phyloP scores from a whole-genome alignment of 495 filamentous ascomycete genomes.

The Aspergillus nanangensis region DNA sequence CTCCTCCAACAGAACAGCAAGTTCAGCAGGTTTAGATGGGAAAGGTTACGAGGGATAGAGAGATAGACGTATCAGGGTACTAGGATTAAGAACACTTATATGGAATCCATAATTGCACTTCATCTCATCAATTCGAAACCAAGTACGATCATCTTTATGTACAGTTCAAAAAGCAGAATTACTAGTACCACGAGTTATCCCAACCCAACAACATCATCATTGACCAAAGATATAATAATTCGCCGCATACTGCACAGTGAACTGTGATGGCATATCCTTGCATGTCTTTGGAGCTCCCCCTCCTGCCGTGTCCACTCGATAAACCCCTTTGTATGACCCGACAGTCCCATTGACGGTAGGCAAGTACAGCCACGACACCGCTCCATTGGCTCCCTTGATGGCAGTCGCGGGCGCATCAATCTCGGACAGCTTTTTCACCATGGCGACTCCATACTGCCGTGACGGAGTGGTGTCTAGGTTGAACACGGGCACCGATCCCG shows the following conservation, averaged over 20 bases:
- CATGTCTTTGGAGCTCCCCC: constrained; percentile 76
- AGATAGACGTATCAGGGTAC: too few relatives aligned
- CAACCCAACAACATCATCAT: constrained; percentile 4
- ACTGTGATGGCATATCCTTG: constrained; percentile 52
- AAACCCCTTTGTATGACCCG: constrained; percentile 65
- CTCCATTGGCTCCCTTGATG: constrained; percentile 51
- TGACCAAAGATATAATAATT: constrained; percentile 62
- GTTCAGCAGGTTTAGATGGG: too few relatives aligned
- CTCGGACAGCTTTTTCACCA: constrained; percentile 52
- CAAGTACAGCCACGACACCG: constrained; percentile 56
- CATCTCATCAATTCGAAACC: not conserved
- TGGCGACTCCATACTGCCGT: constrained; percentile 55
- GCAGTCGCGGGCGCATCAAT: constrained; percentile 56
- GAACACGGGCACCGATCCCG: constrained; percentile 68
- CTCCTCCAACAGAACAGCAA: not conserved
- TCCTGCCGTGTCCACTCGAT: constrained; percentile 81
- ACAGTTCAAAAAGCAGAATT: constrained; percentile 10
- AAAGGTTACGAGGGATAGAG: too few relatives aligned
- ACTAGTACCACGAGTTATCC: not conserved
- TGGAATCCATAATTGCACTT: too few relatives aligned
- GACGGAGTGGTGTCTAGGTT: constrained; percentile 56
- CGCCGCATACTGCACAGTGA: constrained; percentile 76
- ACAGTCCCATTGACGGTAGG: constrained; percentile 48
- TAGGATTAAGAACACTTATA: too few relatives aligned
- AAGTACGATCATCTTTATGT: not conserved